These are phyloP conservation scores for Cryptosporidium meleagridis DNA, from an alignment of 169 alveolate genomes.

Conservation along the genomic window DNA sequence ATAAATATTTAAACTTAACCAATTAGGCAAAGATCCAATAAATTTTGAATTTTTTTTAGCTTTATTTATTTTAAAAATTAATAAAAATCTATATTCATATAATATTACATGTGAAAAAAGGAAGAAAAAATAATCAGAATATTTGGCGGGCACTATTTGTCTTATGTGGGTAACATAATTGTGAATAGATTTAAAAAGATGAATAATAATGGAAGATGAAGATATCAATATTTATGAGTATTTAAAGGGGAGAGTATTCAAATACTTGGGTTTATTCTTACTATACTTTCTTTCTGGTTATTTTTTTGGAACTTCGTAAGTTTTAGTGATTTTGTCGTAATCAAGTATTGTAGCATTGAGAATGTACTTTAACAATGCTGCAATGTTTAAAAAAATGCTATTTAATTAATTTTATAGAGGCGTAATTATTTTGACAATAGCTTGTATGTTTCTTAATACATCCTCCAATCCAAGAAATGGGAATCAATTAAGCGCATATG, in stretches of 20 bases:
- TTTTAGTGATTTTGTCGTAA: background rate
- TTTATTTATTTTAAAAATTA: background rate
- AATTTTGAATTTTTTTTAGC: background rate
- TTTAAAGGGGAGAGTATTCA: background rate
- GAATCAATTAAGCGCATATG: slow-evolving; percentile 47
- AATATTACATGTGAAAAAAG: background rate
- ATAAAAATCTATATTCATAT: background rate
- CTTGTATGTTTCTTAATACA: slow-evolving; percentile 56
- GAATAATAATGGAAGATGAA: background rate
- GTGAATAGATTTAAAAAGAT: background rate
- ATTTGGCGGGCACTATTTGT: background rate
- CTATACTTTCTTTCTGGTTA: slow-evolving; percentile 9
- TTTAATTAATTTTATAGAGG: slow-evolving; percentile 19
- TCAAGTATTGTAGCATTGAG: background rate
- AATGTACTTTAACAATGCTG: background rate
- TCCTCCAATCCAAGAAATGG: slow-evolving; percentile 6
- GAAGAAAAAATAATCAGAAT: background rate
- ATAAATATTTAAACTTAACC: background rate
- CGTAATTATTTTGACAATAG: slow-evolving; percentile 18
- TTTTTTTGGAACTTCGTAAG: slow-evolving; percentile 51
- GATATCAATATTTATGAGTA: background rate
- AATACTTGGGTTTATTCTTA: background rate
- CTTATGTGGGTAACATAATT: background rate
- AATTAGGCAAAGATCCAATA: background rate
- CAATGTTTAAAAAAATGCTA: background rate